Evolutionary conservation across 2,329 filamentous ascomycete species (phyloP), one percentile per base, ranked within the genome.

Genomic region (Fusarium chlamydosporum): DNA sequence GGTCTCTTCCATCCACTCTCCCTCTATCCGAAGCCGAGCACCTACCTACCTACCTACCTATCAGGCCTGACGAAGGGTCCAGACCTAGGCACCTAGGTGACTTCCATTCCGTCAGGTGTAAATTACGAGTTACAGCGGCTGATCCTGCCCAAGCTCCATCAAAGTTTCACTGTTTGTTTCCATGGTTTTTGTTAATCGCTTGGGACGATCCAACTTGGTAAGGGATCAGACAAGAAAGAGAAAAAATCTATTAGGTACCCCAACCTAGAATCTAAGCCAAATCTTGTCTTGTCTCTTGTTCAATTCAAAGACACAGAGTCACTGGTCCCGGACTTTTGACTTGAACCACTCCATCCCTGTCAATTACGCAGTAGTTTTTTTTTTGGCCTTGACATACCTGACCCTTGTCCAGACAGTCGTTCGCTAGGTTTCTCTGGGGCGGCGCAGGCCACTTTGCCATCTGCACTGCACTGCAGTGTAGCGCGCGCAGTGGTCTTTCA

Each of bases 301-400:
- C 41, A 18, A 12, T 45, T 31, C 10, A 50, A 31, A 48, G 46
- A 37, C 46, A 37, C 33, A 38, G 16, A 50, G n/a, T 50, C 23
- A 50, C 46, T 50, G 46, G 33, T 37, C 43, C 62, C 47, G 46
- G 50, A 51, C 42, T 34, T 40, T 51, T 45, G 26, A 56, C 54
- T 27, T 33, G 64, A 47, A 63, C 56, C 56, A 67, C 62, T 63
- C 53, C 34, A 60, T 20, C 58, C 65, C 43, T 42, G 60, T 61
- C 50, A 23, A 62, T 63, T 63, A 63, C 60, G 58, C 60, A 63
- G 29, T n/a, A n/a, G n/a, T n/a, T 63, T 37, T 23, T 35, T 37
- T 23, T 35, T 50, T 50, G 46, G 46, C 33, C 33, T 26, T 50
- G 15, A 26, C 23, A 10, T 11, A 20, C 56, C 41, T 38, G 15